These are phyloP conservation scores for Solanum acaule DNA, from an alignment of 257 asterid species.

Conservation along the genomic window DNA sequence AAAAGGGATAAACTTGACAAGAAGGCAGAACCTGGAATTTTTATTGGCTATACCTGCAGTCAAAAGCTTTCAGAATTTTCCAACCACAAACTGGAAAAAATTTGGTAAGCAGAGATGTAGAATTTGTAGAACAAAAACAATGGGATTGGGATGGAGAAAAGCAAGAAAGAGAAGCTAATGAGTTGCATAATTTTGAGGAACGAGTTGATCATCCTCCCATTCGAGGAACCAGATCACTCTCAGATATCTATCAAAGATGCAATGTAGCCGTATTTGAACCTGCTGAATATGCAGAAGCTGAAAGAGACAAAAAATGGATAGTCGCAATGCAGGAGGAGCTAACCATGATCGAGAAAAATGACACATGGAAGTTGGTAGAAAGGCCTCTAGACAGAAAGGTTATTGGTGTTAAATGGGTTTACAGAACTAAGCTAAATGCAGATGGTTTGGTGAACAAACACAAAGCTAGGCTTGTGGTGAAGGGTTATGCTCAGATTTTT, in stretches of 20 bases:
- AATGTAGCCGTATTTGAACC: not conserved
- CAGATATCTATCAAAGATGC: not conserved
- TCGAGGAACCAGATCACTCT: not conserved
- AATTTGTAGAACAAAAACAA: too few relatives aligned
- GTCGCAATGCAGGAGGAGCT: not conserved
- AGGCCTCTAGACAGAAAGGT: not conserved
- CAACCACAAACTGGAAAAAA: too few relatives aligned
- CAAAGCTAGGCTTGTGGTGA: not conserved
- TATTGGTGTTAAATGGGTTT: not conserved
- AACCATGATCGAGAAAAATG: not conserved
- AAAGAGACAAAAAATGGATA: not conserved
- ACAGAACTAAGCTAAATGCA: not conserved
- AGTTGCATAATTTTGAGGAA: not conserved
- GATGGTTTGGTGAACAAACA: not conserved
- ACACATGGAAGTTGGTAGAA: not conserved
- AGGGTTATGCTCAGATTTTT: not conserved
- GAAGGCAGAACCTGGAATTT: too few relatives aligned
- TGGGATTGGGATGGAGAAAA: too few relatives aligned
- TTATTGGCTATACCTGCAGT: too few relatives aligned
- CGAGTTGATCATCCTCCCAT: not conserved
- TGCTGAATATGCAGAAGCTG: not conserved
- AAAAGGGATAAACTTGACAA: too few relatives aligned
- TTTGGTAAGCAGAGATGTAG: too few relatives aligned
- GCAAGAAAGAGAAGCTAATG: not conserved
- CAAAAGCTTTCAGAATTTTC: too few relatives aligned